These are phyloP conservation scores for Cicer cuneatum DNA, from an alignment of 306 rosid species.

Conservation along the genomic window DNA sequence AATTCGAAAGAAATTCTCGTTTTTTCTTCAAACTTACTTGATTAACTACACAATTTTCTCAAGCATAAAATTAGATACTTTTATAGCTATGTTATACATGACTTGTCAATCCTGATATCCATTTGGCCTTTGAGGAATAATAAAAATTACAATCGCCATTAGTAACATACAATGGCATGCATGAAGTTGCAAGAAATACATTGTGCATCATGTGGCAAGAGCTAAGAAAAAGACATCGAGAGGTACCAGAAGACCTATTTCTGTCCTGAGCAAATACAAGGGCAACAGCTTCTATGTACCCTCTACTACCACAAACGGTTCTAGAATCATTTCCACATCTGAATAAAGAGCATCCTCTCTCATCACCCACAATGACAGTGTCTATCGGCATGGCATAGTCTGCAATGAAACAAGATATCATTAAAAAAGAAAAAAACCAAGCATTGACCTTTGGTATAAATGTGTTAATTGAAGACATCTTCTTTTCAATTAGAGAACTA, in stretches of 20 bases:
- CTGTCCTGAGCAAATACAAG: conserved; percentile 74
- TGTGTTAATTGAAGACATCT: not conserved
- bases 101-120: conserved; percentile 13
- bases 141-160: not conserved
- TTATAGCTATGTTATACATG: not conserved
- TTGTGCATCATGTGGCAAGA: conserved; percentile 9
- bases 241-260: conserved; percentile 61
- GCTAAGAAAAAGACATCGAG: conserved; percentile 37
- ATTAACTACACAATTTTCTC: conserved; percentile 30
- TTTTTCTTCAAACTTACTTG: conserved; percentile 17
- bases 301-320: conserved; percentile 46
- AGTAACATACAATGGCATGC: conserved; percentile 15
- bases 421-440: not conserved
- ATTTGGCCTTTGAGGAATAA: not conserved
- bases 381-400: conserved; percentile 79
- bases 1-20: conserved; percentile 5
- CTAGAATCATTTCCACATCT: conserved; percentile 50
- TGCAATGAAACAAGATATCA: conserved; percentile 44
- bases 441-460: conserved; percentile 20
- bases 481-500: conserved; percentile 27
- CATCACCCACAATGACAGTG: conserved; percentile 80
- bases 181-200: conserved; percentile 24
- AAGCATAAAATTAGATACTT: conserved; percentile 1
- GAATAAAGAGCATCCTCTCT: conserved; percentile 59
- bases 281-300: conserved; percentile 63